A percentile compares a stretch with the other conserved stretches of the same genome.
These are phyloP conservation scores for Perkinsela sp. DNA, from an alignment of 208 protist species.

Conservation along the genomic window DNA sequence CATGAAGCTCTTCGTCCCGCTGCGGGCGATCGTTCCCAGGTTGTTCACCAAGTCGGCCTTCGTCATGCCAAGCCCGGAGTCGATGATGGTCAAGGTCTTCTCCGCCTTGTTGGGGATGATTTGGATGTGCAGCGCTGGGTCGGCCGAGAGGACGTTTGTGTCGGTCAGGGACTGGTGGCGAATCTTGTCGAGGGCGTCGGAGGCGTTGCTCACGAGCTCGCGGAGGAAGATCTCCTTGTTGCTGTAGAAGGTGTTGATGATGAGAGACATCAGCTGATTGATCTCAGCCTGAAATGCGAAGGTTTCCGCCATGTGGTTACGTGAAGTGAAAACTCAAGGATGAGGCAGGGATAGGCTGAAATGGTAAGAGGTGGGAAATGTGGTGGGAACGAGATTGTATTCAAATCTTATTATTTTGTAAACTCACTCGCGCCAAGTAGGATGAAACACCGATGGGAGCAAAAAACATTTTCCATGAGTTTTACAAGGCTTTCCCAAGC, in stretches of 20 bases:
- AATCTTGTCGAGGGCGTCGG: constrained; percentile 93
- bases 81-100: constrained; percentile 79
- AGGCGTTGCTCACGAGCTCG: constrained; percentile 95
- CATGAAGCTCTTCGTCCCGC: constrained; percentile 94
- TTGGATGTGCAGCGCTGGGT: constrained; percentile 77
- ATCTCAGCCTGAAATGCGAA: constrained; percentile 79
- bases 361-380: too few relatives aligned
- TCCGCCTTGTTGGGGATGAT: constrained; percentile 78
- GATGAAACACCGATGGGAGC: too few relatives aligned
- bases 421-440: too few relatives aligned
- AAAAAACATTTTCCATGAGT: too few relatives aligned
- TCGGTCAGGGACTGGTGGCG: constrained; percentile 82
- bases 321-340: too few relatives aligned
- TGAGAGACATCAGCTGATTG: constrained; percentile 87
- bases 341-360: too few relatives aligned
- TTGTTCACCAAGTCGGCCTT: constrained; percentile 93
- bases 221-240: constrained; percentile 98
- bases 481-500: too few relatives aligned
- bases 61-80: constrained; percentile 97
- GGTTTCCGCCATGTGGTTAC: constrained; percentile 15
- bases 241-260: constrained; percentile 98
- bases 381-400: too few relatives aligned
- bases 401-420: too few relatives aligned
- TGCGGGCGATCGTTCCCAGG: constrained; percentile 92
- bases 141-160: constrained; percentile 42